A percentile compares a stretch with the other conserved stretches of the same genome.
phyloP scores from a whole-genome alignment of 768 basidiomycete genomes.

The Hericium erinaceus region DNA sequence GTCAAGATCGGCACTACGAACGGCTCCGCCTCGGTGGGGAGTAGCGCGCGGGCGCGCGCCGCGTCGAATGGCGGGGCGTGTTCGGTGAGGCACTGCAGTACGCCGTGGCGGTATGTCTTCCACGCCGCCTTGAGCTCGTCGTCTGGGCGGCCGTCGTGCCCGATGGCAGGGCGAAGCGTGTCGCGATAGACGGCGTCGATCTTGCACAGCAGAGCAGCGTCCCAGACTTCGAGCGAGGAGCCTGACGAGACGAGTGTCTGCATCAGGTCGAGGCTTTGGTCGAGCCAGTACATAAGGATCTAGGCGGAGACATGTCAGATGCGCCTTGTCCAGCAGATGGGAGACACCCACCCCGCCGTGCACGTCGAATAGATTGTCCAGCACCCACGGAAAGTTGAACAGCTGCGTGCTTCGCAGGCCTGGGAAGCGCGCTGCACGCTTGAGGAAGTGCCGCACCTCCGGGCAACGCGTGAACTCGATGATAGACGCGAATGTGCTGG shows the following conservation, averaged over 20 bases:
- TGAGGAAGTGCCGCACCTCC: neutral
- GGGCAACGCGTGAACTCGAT: neutral
- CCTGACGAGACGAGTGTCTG: conserved; percentile 1
- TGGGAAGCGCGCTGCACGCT: neutral
- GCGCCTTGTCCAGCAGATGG: neutral
- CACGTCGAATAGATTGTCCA: conserved; percentile 5
- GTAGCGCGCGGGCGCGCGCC: neutral
- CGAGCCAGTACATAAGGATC: conserved; percentile 5
- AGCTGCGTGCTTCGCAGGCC: neutral
- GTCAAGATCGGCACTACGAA: neutral
- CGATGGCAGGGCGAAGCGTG: neutral
- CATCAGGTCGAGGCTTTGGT: neutral
- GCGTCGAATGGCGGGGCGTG: neutral
- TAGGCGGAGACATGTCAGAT: neutral
- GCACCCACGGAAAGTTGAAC: conserved; percentile 4
- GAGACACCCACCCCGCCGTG: conserved; percentile 6
- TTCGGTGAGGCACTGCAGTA: neutral
- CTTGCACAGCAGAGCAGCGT: neutral
- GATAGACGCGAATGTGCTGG: no score
- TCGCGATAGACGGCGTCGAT: neutral
- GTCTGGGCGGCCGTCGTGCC: neutral
- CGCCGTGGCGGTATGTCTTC: neutral
- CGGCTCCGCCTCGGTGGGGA: neutral
- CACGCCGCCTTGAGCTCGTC: neutral
- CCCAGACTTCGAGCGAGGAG: neutral